Base-by-base conservation (phyloP, 306 rosid genomes). In the Pueraria montana region DNA sequence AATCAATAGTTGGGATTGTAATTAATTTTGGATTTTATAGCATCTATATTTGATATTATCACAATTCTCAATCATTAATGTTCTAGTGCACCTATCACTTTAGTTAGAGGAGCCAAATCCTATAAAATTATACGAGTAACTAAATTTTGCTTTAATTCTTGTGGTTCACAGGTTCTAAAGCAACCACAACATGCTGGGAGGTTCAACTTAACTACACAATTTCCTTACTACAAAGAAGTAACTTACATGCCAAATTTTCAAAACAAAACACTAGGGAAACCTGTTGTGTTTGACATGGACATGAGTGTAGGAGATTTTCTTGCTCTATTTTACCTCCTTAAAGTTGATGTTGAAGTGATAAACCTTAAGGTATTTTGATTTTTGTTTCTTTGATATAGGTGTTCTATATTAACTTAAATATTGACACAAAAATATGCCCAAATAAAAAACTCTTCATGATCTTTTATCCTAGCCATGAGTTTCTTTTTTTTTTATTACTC, bases 301-400 rank as follows among this genome's bases (percentile, higher is more conserved):
- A 96, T 96, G 99, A 96, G 99, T 76, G 89, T 91, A 38, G 99
- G 99, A 83, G 99, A 96, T 65, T 94, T 96, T 84, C 94, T 92
- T 43, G 91, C 98, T 71, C 86, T 96, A 70, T 88, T 91, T 74
- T 96, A 91, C 85, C 94, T 96, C 79, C 90, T 96, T 5, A 96
- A 96, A 90, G 91, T 94, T 49, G 97, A 96, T 26, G 89, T 91
- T 62, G 91, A 94, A 88, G 84, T 88, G 2, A 89, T 93, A 80
- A 74, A 96, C 83, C 91, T 96, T 21, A 96, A 91, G 97, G 99
- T 93, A 84, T 48, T 58, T 23, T 11, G 4, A 56, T 16, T 26
- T 72, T 52, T 11, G 21, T 68, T 68, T 48, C 34, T 18, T 49
- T 63, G 20, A 34, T 34, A 13, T 18, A n/a, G 18, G 18, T 9